Base-by-base conservation (phyloP, 192 early-diverging fungal species). In the Gonapodya sp. region DNA sequence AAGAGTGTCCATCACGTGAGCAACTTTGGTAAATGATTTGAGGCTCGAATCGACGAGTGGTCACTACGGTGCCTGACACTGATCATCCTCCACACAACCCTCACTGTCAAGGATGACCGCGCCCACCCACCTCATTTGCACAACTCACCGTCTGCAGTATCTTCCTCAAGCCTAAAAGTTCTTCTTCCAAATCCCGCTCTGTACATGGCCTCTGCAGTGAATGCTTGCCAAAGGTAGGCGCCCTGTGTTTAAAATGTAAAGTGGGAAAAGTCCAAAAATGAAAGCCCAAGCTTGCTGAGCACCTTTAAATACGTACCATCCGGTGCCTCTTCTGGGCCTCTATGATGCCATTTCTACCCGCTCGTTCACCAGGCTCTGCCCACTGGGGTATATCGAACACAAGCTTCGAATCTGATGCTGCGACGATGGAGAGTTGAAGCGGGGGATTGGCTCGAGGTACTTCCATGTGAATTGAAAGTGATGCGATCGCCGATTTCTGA, bases 161-260 rank as follows among this genome's bases (percentile, higher is more conserved):
- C 77, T 79, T 93, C 92, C 16, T 92, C 89, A 0, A 93, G 82
- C 33, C 91, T 85, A 81, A 93, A 92, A 31, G 91, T 87, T n/a
- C 92, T 87, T 36, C 90, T 88, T 0, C 90, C 92, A 85, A 93
- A 91, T 30, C 91, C 92, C 36, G 89, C 84, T 24, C 92, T 88
- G 80, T 91, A 84, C 85, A 93, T 85, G 83, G 93, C 91, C 81
- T 93, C 92, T 2, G 92, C 85, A 34, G 87, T 88, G 81, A 91
- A 93, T 14, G 92, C 92, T 82, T 93, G 92, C 92, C 92, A 93
- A 74, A 93, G 82, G 80, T 93, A 93, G 1, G 86, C 91, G 16
- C 86, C 86, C 82, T 87, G 82, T 35, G 92, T 92, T 91, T 79
- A 85, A 83, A 33, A 87, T 82, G 0, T 89, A 24, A 16, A 8